Evolutionary conservation across 495 filamentous ascomycete species (phyloP), one percentile per base, ranked within the genome.

Genomic region (Cercophora newfieldiana): DNA sequence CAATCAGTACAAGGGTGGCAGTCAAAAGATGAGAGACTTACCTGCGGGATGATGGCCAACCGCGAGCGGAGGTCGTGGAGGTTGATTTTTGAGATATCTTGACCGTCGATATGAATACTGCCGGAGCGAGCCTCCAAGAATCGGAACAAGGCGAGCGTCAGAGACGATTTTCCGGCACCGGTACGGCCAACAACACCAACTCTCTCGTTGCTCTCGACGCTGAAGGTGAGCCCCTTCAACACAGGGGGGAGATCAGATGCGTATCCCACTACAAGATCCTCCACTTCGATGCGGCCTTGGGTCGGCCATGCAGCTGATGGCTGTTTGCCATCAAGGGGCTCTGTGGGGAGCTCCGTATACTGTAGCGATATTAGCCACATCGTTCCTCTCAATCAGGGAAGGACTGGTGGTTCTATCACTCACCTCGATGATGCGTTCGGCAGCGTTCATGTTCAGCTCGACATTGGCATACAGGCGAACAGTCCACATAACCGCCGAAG

Each of bases 171-270:
- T 19, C 93, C 93, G 0, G 92, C 91, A 14, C 93, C 93, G 10
- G 93, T 96, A 21, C 93, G 88, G 12, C 93, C 93, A 8, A 95
- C 90, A 1, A 97, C 88, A 18, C 92, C 93, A 44, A 97, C 79
- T 3, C 91, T 83, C 73, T 97, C 86, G 69, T 91, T 91, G 33
- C 84, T 81, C 57, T 91, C 82, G 29, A 94, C 80, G 8, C 76
- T 80, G 76, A 96, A 94, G 28, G 79, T 86, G 25, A 96, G 80
- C 0, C 87, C 90, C 69, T 93, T 91, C 0, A 96, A 78, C 0
- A 95, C 88, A 0, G 91, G 85, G 0, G 89, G 90, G 0, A 94
- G 82, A 56, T 94, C 90, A 0, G 87, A 80, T 3, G 91, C 91
- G 71, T 96, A 96, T 22, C 83, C 82, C 1, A 92, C 91, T 1